A percentile compares a stretch with the other conserved stretches of the same genome.
Conservation (phyloP, 2,329 filamentous ascomycete species). For the Emmonsia crescens region DNA sequence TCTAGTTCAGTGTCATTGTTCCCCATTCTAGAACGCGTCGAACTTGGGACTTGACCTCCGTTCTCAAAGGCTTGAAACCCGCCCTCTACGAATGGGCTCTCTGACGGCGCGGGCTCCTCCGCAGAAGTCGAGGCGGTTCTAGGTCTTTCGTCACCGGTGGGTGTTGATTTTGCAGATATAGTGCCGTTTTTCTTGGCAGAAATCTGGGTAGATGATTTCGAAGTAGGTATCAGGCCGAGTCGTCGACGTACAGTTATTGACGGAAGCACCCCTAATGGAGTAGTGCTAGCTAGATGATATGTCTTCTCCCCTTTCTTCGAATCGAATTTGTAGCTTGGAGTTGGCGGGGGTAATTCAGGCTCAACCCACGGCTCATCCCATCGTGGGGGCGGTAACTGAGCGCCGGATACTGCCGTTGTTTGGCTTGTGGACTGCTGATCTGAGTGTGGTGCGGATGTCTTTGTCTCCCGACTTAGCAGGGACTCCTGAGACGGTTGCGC, state of each 20-base stretch:
- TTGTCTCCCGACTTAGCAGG: constrained; percentile 8
- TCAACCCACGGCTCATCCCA: constrained; percentile 2
- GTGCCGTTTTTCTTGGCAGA: constrained; percentile 9
- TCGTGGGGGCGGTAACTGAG: background rate
- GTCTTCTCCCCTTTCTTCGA: background rate
- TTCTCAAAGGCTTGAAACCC: background rate
- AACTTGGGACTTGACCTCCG: background rate
- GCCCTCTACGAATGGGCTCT: constrained; percentile 3
- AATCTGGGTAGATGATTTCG: background rate
- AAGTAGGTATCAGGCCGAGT: background rate
- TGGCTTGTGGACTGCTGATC: background rate
- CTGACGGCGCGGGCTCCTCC: constrained; percentile 8
- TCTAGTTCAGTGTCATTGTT: constrained; percentile 12
- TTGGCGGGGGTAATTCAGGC: background rate
- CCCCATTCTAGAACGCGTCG: constrained; percentile 4
- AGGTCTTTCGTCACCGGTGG: constrained; percentile 12
- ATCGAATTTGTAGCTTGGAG: constrained; percentile 1
- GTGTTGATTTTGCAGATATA: constrained; percentile 9
- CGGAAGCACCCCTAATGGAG: background rate
- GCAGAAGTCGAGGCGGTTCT: constrained; percentile 12
- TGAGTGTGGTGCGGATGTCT: background rate
- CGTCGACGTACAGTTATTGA: background rate
- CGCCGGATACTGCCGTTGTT: background rate
- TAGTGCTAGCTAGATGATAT: background rate
- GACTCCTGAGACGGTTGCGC: constrained; percentile 14